Base-by-base conservation (phyloP, 73 alveolate species). In the Paraurostyla sp. region DNA sequence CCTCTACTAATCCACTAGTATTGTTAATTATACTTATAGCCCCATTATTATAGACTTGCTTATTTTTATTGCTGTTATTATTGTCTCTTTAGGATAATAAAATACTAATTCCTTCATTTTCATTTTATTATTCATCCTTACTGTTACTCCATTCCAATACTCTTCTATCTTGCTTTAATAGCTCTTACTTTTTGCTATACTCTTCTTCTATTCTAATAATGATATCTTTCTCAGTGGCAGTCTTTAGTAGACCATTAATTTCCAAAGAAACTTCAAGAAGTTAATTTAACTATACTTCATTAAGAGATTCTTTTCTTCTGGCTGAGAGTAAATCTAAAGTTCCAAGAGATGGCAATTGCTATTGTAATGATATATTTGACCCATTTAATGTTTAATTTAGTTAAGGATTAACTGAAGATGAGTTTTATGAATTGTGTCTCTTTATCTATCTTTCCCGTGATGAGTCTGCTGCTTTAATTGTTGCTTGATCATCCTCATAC, bases 181-280 rank as follows among this genome's bases (percentile, higher is more conserved):
- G 25, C 23, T 60, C 6, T 23, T 60, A 27, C 32, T 60, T 60
- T 7, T 16, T 27, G 3, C 4, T 4, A 3, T 29, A 60, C 25
- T 60, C 78, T 23, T 60, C 22, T 50, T 60, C 78, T 60, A 60
- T 60, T 60, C 32, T 60, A 3, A 60, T 7, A 6, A 60, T 60
- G 23, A 60, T 60, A 33, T 60, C 78, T 23, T 60, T 60, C 23
- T 60, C 78, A 60, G 78, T 60, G 23, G 78, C 78, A 9, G 78
- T 60, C 25, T 60, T 60, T 7, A 60, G 50, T 33, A 60, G 25
- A 27, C 7, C 13, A 60, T 60, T 50, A 16, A 60, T 60, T 30
- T 60, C 78, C 3, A 20, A 25, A 13, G 78, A 50, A 2, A 60
- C 78, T 29, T 60, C 78, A 3, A 60, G 25, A 29, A 60, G 50